Base-by-base conservation (phyloP, 2,329 filamentous ascomycete species). In the Microdochium nivale region DNA sequence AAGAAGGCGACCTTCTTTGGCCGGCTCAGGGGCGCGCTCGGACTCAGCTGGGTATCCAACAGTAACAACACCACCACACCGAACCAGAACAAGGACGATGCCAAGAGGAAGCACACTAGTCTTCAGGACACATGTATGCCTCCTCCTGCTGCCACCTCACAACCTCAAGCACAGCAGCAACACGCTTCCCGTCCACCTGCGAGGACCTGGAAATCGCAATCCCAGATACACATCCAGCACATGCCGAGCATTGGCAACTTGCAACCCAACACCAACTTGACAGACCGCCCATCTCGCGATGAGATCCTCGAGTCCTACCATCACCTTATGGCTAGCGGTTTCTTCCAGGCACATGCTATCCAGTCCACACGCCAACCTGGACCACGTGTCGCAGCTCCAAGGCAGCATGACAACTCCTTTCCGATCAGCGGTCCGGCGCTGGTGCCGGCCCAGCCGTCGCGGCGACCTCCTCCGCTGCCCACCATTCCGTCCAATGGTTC, bases 281-380 rank as follows among this genome's bases (percentile, higher is more conserved):
- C 61, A 60, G 56, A 60, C 51, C 65, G 65, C 40, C 69, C 65
- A 25, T 62, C 67, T 4, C 62, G 68, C 3, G 79, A 83, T 49
- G 77, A 82, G 52, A 72, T 82, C 50, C 57, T 80, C 60, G 72
- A 75, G 54, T 81, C 70, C 60, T 83, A 83, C 63, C 75, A 80
- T 56, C 67, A 77, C 56, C 71, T 83, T 52, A 70, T 82, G 58
- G 73, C 77, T 2, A 73, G 73, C 5, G 79, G 79, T 53, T 83
- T 83, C 72, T 83, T 83, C 62, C 70, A 74, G 47, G 69, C 75
- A 24, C 78, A 81, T 55, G 78, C 79, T 50, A 81, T 81, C 54
- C 75, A 78, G 54, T 80, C 78, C 3, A 79, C 77, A 1, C 70
- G 79, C 3, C 76, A 77, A 60, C 74, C 69, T 1, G 61, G 63